Base-by-base conservation (phyloP, 495 filamentous ascomycete species). In the Oleoguttula mirabilis region DNA sequence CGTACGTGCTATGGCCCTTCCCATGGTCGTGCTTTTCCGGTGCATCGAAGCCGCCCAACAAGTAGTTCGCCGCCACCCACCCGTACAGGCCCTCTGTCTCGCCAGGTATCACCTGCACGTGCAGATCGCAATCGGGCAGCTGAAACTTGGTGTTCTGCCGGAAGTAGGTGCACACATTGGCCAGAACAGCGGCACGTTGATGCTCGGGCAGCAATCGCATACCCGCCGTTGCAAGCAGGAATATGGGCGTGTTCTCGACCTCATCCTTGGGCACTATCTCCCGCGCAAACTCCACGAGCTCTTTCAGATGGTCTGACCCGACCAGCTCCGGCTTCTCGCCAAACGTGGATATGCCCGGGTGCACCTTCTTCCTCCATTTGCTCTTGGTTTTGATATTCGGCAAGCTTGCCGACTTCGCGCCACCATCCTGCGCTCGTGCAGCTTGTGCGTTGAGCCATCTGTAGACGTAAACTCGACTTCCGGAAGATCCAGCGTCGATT, bases 21-120 rank as follows among this genome's bases (percentile, higher is more conserved):
- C 86, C 87, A 55, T 82, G 77, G 38, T 68, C 66, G 51, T 92
- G 84, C 19, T 72, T 63, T 20, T 75, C 67, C 0, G 87, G 82
- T n/a, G 71, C 61, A 58, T 96, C 82, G 50, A 96, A 96, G 2
- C 85, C 85, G n/a, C 84, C 87, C 23, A 99, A 66, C 15, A 99
- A 63, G 56, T 96, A 99, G 56, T 99, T 99, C n/a, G 88, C 79
- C 24, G 90, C 90, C 49, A 96, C 79, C 90, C 90, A 99, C n/a
- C 90, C 90, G 51, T 96, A 99, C 30, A 99, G 60, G 14, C 88
- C 90, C 60, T 99, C 90, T 0, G 92, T 96, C 56, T 94, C 88
- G n/a, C 90, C 90, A 1, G 84, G 77, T 43, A 99, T 96, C 10
- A 94, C 86, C 55, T 95, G 88, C 17, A 99, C 82, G 54, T 99